Base-by-base conservation (phyloP, 495 filamentous ascomycete genomes). In the Annulohypoxylon stygium region DNA sequence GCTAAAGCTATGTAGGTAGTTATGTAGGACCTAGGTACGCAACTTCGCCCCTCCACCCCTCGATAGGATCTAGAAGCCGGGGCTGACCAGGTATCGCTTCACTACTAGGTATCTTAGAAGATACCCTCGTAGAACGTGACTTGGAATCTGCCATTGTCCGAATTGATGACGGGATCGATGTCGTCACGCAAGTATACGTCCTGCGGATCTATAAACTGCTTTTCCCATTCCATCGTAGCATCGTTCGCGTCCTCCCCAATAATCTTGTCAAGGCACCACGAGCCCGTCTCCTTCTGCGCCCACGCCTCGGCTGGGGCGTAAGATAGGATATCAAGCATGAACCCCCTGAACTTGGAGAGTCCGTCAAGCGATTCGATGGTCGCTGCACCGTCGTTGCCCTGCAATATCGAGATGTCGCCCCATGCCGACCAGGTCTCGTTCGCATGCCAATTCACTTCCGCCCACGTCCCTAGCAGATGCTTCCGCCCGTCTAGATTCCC, bases 241-340 rank as follows among this genome's bases (percentile, higher is more conserved):
- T 65, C 69, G 18, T 73, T 73, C 20, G 70, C 65, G 8, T 67
- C 70, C 45, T 41, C 12, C 0, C 70, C 70, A 12, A 69, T 65
- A 7, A 73, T 73, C 37, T 69, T 73, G 60, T 73, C 65, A 8
- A 73, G 60, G n/a, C 65, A 73, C 65, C 70, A 73, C 41, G 70
- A 68, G 1, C 70, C 70, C 41, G 65, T 65, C 12, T 59, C 53
- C 54, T 73, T 73, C 53, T 64, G 65, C 18, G 65, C 65, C 45
- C 53, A 65, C 16, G 65, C 60, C 7, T 54, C 30, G 8, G 30
- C 14, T 0, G 70, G 70, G 23, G 70, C 70, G 10, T 65, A n/a
- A 5, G 48, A 61, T 23, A 73, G 14, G 18, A 73, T 59, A 41
- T 73, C 70, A 1, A 41, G 33, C 51, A 61, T 69, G 37, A 73